A percentile compares a stretch with the other conserved stretches of the same genome.
phyloP scores from a whole-genome alignment of 805 yeast species.

The Torulaspora gathmanii region DNA sequence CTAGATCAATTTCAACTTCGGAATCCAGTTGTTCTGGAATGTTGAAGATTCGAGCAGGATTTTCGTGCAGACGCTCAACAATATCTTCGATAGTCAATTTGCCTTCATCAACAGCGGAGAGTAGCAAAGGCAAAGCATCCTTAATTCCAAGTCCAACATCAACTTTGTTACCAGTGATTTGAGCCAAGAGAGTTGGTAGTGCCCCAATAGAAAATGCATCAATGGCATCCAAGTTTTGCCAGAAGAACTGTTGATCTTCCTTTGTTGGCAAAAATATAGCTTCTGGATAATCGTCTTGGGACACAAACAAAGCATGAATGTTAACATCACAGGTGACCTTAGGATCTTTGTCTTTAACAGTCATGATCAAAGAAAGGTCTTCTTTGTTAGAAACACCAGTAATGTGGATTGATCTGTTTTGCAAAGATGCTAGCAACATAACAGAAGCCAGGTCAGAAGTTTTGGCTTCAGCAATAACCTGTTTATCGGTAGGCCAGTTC shows the following conservation, averaged over 20 bases:
- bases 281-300: slow-evolving; percentile 66
- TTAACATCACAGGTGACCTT: slow-evolving; percentile 88
- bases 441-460: slow-evolving; percentile 92
- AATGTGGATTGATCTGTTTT: slow-evolving; percentile 78
- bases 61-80: slow-evolving; percentile 65
- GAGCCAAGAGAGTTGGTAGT: slow-evolving; percentile 67
- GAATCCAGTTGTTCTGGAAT: slow-evolving; percentile 72
- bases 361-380: slow-evolving; percentile 75
- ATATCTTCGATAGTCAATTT: slow-evolving; percentile 70
- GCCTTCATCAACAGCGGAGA: slow-evolving; percentile 73
- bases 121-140: slow-evolving; percentile 76
- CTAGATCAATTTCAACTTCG: slow-evolving; percentile 75
- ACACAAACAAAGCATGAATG: slow-evolving; percentile 69
- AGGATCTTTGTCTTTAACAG: slow-evolving; percentile 79
- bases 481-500: slow-evolving; percentile 78
- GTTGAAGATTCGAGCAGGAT: slow-evolving; percentile 78
- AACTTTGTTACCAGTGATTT: slow-evolving; percentile 54
- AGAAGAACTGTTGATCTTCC: slow-evolving; percentile 75
- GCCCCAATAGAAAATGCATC: slow-evolving; percentile 87
- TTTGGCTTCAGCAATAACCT: slow-evolving; percentile 86
- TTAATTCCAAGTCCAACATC: slow-evolving; percentile 72
- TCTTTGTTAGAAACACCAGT: slow-evolving; percentile 77
- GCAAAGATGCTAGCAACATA: slow-evolving; percentile 80
- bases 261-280: slow-evolving; percentile 71
- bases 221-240: slow-evolving; percentile 66